These are phyloP conservation scores for Dichotomopilus funicola DNA, from an alignment of 2,329 filamentous ascomycete genomes.

Conservation along the genomic window DNA sequence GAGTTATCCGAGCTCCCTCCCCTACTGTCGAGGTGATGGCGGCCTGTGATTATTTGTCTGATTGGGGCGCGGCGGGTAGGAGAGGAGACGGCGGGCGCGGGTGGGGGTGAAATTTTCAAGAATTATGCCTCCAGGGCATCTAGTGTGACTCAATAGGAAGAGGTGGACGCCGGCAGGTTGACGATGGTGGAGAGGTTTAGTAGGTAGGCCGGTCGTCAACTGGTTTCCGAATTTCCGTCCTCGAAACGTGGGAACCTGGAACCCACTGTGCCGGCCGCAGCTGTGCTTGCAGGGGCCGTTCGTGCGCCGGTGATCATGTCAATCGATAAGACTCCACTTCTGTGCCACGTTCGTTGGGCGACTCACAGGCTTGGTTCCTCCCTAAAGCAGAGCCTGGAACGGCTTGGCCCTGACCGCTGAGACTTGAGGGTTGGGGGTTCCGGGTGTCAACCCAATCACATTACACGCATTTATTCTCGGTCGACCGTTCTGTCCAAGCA, in stretches of 20 bases:
- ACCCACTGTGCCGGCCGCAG: too few species aligned
- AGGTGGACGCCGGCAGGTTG: not conserved
- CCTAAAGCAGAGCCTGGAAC: not conserved
- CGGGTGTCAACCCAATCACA: too few species aligned
- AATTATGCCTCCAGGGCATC: slow-evolving; percentile 16
- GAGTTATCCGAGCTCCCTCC: slow-evolving; percentile 16
- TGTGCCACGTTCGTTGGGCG: not conserved
- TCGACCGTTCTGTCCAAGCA: too few species aligned
- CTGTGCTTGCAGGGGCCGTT: too few species aligned
- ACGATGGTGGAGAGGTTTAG: too few species aligned
- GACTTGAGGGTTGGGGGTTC: too few species aligned
- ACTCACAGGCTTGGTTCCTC: too few species aligned
- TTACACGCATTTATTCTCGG: too few species aligned
- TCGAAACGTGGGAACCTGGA: not conserved
- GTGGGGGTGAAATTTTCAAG: slow-evolving; percentile 16
- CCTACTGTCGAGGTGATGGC: slow-evolving; percentile 8
- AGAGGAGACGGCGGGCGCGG: slow-evolving; percentile 14
- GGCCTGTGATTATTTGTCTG: not conserved
- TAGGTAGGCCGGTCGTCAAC: not conserved
- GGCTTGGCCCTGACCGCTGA: not conserved
- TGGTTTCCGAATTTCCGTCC: not conserved
- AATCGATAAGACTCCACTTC: not conserved
- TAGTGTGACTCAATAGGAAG: not conserved
- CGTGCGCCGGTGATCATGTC: too few species aligned
- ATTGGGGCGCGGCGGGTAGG: slow-evolving; percentile 14